Base-by-base conservation (phyloP, 1,284 basidiomycete genomes). In the Tilletia indica region DNA sequence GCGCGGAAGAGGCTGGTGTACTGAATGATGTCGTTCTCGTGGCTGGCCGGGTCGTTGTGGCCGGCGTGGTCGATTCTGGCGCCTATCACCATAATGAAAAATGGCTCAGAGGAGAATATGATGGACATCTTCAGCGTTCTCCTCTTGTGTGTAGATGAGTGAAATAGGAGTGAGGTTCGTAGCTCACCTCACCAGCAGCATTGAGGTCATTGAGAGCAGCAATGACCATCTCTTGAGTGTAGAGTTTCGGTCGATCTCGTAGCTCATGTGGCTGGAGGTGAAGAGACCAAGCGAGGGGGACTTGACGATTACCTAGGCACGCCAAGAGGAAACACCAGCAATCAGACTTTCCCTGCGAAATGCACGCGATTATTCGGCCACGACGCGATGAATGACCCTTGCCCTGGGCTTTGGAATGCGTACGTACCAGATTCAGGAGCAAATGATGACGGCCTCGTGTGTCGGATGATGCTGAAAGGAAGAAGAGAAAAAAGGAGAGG, bases 11-110 rank as follows among this genome's bases (percentile, higher is more conserved):
- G 72, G 69, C 78, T 75, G 69, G 80, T 71, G 73, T 80, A 82
- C 9, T 79, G 80, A 1, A 83, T 71, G 70, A 83, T 83, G 36
- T 84, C 82, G 70, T 19, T 12, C 9, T 25, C 8, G 71, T 82
- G 80, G 4, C 78, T 80, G 58, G 80, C 74, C 9, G 79, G 78
- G 61, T 84, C 83, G 69, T 84, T 78, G 77, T 84, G 83, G 9
- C 72, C 83, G 39, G 83, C 83, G 70, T 81, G 80, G 72, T 81
- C 80, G 72, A 81, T 80, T n/a, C 80, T 71, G 4, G 75, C 82
- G 56, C 72, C 79, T 68, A 81, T 79, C 67, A 76, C 78, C 80
- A 84, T 83, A 71, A 85, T 77, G 73, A 84, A 83, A 77, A 79
- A 85, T 0, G 82, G 82, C 42, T 1, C 1, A 45, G 42, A 45